Percentiles rank a stretch among this genome's conserved stretches.
These are phyloP conservation scores for Boletus eberwhitei DNA, from an alignment of 768 basidiomycete species.

Conservation along the genomic window DNA sequence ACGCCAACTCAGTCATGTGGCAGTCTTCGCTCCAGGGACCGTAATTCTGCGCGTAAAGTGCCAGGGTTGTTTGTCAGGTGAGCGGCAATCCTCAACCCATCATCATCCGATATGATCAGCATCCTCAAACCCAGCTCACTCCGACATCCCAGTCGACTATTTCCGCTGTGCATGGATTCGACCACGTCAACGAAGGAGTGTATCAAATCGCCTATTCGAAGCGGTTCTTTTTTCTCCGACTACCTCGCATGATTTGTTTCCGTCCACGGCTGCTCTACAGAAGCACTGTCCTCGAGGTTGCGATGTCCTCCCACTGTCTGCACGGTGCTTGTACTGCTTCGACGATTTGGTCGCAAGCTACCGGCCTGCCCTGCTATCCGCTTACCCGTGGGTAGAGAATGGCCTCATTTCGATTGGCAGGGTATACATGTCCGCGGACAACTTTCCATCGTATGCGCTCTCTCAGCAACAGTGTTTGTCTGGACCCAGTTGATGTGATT, in stretches of 20 bases:
- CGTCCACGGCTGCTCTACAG: background rate
- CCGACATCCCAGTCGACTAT: slow-evolving; percentile 9
- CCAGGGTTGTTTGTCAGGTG: background rate
- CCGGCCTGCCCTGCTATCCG: background rate
- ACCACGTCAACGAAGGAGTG: background rate
- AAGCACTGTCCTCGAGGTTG: background rate
- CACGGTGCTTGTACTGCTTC: too few species aligned
- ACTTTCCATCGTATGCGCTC: background rate
- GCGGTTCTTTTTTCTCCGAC: slow-evolving; percentile 3
- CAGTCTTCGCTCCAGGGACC: background rate
- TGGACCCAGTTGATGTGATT: background rate
- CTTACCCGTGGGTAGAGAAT: background rate
- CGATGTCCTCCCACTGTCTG: background rate
- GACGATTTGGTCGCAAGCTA: background rate
- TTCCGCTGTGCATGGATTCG: slow-evolving; percentile 2
- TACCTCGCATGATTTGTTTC: background rate
- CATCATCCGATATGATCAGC: too few species aligned
- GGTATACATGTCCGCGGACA: background rate
- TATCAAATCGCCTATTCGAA: background rate
- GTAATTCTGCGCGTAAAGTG: too few species aligned
- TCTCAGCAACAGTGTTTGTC: background rate
- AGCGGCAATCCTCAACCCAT: background rate
- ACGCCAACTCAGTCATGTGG: background rate
- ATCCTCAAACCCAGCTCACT: background rate
- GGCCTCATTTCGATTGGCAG: background rate